Conservation (phyloP, 495 filamentous ascomycete genomes). For the Penicillium goetzii region DNA sequence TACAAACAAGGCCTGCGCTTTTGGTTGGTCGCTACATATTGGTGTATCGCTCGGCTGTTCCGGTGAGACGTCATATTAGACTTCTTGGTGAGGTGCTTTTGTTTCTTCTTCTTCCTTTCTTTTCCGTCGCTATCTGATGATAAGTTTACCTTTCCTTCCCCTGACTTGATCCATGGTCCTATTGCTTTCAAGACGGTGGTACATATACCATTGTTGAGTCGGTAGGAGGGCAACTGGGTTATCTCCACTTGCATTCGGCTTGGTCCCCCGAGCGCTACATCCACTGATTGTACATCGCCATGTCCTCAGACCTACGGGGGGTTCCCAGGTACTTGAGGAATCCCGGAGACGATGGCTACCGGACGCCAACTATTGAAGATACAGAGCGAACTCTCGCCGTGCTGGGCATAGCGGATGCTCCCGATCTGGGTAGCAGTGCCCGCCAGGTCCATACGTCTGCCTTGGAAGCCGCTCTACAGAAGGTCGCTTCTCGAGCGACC, state of each 20-base stretch:
- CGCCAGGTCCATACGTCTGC: conserved; percentile 42
- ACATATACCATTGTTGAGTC: neutral
- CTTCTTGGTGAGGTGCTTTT: neutral
- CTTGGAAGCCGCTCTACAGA: conserved; percentile 34
- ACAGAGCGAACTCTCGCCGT: conserved; percentile 36
- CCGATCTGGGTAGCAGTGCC: conserved; percentile 13
- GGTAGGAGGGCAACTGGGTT: neutral
- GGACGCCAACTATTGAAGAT: conserved; percentile 56
- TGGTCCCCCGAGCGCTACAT: neutral
- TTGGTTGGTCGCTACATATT: neutral
- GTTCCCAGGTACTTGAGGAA: conserved; percentile 44
- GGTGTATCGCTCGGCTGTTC: neutral
- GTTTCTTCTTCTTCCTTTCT: neutral
- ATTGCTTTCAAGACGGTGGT: neutral
- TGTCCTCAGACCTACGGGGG: conserved; percentile 32
- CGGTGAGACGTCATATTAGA: conserved; percentile 7
- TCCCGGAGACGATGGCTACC: conserved; percentile 53
- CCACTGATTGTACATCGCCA: conserved; percentile 11
- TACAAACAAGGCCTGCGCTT: neutral
- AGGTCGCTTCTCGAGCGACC: conserved; percentile 27
- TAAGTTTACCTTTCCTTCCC: neutral
- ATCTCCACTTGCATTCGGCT: conserved; percentile 3
- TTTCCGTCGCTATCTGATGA: neutral
- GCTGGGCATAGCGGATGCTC: conserved; percentile 14
- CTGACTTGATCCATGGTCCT: conserved; percentile 4